A percentile compares a stretch with the other conserved stretches of the same genome.
phyloP scores from a whole-genome alignment of 345 rosid species.

The Citrus cavaleriei region DNA sequence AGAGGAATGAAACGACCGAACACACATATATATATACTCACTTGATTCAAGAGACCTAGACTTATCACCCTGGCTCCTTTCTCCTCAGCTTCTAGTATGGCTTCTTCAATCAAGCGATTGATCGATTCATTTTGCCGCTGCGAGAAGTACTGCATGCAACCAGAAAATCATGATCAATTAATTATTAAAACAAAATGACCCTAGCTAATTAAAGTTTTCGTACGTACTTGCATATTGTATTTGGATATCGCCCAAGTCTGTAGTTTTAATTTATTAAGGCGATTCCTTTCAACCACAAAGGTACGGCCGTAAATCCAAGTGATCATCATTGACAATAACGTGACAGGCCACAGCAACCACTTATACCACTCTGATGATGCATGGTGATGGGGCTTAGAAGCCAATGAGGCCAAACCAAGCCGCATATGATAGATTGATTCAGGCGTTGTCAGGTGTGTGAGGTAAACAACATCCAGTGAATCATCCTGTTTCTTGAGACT shows the following conservation, averaged over 20 bases:
- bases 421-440: constrained; percentile 56
- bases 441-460: constrained; percentile 54
- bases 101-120: constrained; percentile 38
- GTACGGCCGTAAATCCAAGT: constrained; percentile 21
- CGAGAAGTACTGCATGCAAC: constrained; percentile 27
- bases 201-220: neutral
- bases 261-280: constrained; percentile 23
- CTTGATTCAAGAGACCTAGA: constrained; percentile 45
- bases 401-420: constrained; percentile 48
- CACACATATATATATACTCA: neutral
- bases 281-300: constrained; percentile 28
- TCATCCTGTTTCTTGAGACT: constrained; percentile 38
- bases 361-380: constrained; percentile 21
- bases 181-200: no score
- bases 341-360: constrained; percentile 38
- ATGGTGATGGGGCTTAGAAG: constrained; percentile 37
- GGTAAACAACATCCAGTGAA: constrained; percentile 40
- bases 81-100: constrained; percentile 35
- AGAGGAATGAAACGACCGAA: neutral
- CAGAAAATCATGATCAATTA: neutral
- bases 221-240: constrained; percentile 21
- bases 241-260: constrained; percentile 37
- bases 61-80: constrained; percentile 40
- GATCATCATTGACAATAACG: constrained; percentile 24
- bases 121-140: constrained; percentile 32